A percentile compares a stretch with the other conserved stretches of the same genome.
Conservation (phyloP, 1,139 yeast genomes). For the Saccharomycopsis phalli region DNA sequence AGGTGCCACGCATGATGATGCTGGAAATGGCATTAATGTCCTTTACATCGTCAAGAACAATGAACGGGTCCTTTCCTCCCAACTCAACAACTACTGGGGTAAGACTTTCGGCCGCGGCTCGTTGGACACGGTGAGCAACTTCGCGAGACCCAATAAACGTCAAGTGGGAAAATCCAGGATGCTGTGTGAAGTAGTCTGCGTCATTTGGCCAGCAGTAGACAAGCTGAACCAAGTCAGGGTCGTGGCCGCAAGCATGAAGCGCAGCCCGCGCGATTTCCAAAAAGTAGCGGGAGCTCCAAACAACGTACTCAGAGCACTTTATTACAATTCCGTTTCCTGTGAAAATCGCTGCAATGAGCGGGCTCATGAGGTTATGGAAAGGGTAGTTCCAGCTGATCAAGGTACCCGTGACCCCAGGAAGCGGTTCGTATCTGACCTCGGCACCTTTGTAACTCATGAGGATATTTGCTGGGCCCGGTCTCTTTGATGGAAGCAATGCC, state of each 20-base stretch:
- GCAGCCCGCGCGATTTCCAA: constrained; percentile 62
- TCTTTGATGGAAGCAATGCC: constrained; percentile 57
- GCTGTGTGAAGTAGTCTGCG: constrained; percentile 78
- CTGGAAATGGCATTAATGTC: constrained; percentile 59
- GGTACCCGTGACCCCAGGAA: constrained; percentile 75
- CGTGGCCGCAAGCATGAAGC: constrained; percentile 61
- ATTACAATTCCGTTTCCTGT: constrained; percentile 87
- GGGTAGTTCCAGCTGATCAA: constrained; percentile 97
- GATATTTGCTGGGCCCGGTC: constrained; percentile 82
- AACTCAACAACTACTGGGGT: constrained; percentile 93
- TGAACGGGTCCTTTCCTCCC: constrained; percentile 90
- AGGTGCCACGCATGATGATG: constrained; percentile 84
- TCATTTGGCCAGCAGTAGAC: constrained; percentile 71
- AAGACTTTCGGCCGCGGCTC: constrained; percentile 70
- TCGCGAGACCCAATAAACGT: constrained; percentile 95
- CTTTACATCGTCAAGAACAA: constrained; percentile 68
- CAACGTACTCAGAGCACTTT: constrained; percentile 91
- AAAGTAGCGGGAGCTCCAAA: constrained; percentile 86
- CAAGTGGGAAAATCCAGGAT: constrained; percentile 73
- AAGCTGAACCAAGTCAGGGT: constrained; percentile 77
- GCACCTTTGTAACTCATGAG: constrained; percentile 82
- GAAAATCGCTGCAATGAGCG: constrained; percentile 77
- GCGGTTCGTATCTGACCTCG: constrained; percentile 86
- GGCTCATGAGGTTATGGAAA: constrained; percentile 86
- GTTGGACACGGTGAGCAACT: constrained; percentile 81